These are phyloP conservation scores for Craspedostauros australis DNA, from an alignment of 108 stramenopile genomes.

Conservation along the genomic window DNA sequence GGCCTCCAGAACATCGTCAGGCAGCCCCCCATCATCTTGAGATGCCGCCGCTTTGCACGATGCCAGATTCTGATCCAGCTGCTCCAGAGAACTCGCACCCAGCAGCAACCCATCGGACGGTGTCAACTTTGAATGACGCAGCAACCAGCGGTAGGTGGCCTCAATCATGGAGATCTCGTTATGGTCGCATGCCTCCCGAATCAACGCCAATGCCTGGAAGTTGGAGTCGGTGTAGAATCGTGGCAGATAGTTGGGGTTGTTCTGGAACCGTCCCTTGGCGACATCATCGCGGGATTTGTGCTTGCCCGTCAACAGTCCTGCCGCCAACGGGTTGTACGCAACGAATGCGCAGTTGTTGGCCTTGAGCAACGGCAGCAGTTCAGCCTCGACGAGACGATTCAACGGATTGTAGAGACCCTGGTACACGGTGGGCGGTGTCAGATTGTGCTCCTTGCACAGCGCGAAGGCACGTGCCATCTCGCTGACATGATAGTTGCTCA, in stretches of 20 bases:
- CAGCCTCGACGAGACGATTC: slow-evolving; percentile 83
- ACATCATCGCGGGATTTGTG: slow-evolving; percentile 35
- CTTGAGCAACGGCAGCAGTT: slow-evolving; percentile 76
- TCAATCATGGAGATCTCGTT: slow-evolving; percentile 66
- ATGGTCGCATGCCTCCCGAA: slow-evolving; percentile 54
- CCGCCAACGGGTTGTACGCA: slow-evolving; percentile 94
- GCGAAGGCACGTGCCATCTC: slow-evolving; percentile 77
- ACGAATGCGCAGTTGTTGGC: slow-evolving; percentile 74
- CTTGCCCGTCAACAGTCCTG: slow-evolving; percentile 81
- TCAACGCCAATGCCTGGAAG: slow-evolving; percentile 70
- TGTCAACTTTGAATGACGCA: slow-evolving; percentile 72
- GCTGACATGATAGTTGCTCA: slow-evolving; percentile 80
- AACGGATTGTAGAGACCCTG: slow-evolving; percentile 95
- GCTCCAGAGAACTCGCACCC: slow-evolving; percentile 72
- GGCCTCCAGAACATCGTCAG: slow-evolving; percentile 39
- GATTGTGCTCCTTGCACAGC: slow-evolving; percentile 60
- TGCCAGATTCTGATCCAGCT: slow-evolving; percentile 68
- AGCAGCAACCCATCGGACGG: slow-evolving; percentile 69
- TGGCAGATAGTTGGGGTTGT: slow-evolving; percentile 80
- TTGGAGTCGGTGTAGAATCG: slow-evolving; percentile 74
- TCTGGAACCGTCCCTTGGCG: slow-evolving; percentile 71
- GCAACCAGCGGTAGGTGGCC: slow-evolving; percentile 85
- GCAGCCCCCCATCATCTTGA: slow-evolving; percentile 3
- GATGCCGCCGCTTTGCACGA: slow-evolving; percentile 42
- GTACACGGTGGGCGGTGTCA: slow-evolving; percentile 80